Evolutionary conservation across 2,329 filamentous ascomycete species (phyloP), one percentile per base, ranked within the genome.

Genomic region (Penicillium sp.): DNA sequence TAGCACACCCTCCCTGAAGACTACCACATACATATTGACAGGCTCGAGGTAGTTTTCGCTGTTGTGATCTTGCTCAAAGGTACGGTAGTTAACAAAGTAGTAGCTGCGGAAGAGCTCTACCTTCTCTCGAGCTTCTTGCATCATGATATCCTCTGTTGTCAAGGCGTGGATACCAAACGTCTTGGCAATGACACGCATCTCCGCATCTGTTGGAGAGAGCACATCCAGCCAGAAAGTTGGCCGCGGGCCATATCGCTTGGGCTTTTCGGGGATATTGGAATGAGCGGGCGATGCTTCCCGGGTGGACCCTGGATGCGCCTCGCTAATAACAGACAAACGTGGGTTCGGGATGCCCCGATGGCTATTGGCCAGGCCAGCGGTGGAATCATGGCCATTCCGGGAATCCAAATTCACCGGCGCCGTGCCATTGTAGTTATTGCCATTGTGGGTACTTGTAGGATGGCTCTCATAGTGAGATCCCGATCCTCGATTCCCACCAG

Each of bases 141-240:
- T 89, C 85, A 98, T 90, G 71, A 99, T 97, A 75, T 99, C 95
- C 77, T 99, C 95, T 1, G 92, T 90, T 0, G 95, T 99, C 61
- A 99, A 81, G 0, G 95, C 93, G 79, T 99, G 95, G 63, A 99
- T 97, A 17, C 93, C 92, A 74, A 99, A 99, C 0, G 95, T 86
- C 73, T 96, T 96, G 33, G 92, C 89, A 44, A 99, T 85, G 9
- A 95, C 88, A 75, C 93, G 94, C 95, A 99, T 98, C 79, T 99
- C 95, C 0, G 89, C 88, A 72, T 98, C 93, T 0, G 93, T 97
- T 0, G 95, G 95, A 49, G 87, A 91, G 26, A 97, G 83, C 5
- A 99, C 87, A 78, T 99, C 95, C 4, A 99, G 86, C 95, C 95
- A 99, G 87, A 95, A 99, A 0, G 95, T 93, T 5, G 95, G 95